A percentile compares a stretch with the other conserved stretches of the same genome.
phyloP scores from a whole-genome alignment of 2,329 filamentous ascomycete genomes.

The Penicillium crustosum region DNA sequence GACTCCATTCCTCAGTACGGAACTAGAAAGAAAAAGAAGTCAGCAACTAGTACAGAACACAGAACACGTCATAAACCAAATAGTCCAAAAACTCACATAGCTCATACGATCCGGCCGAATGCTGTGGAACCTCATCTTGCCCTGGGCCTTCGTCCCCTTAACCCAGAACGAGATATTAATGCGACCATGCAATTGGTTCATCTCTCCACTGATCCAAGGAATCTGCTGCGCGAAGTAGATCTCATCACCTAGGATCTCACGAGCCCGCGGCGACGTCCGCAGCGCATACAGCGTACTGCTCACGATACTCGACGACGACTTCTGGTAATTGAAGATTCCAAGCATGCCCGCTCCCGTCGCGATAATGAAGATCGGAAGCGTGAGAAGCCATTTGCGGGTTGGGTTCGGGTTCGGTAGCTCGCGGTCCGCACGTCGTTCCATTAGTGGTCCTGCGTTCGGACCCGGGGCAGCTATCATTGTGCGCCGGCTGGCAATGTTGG shows the following conservation, averaged over 20 bases:
- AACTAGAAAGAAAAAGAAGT: conserved; percentile 53
- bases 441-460: conserved; percentile 52
- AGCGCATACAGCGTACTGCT: conserved; percentile 87
- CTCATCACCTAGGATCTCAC: conserved; percentile 79
- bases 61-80: neutral
- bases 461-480: conserved; percentile 53
- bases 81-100: conserved; percentile 46
- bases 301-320: conserved; percentile 83
- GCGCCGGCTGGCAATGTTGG: conserved; percentile 33
- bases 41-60: neutral
- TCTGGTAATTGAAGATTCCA: conserved; percentile 99
- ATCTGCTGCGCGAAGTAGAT: conserved; percentile 77
- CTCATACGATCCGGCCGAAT: conserved; percentile 65
- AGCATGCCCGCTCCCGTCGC: conserved; percentile 70
- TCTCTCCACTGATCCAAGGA: conserved; percentile 79
- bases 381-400: conserved; percentile 65
- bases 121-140: conserved; percentile 78
- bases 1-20: conserved; percentile 86
- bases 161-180: conserved; percentile 89
- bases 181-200: conserved; percentile 89
- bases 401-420: conserved; percentile 49
- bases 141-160: conserved; percentile 70
- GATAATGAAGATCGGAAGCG: conserved; percentile 76
- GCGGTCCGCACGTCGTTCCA: conserved; percentile 54
- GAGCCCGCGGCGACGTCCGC: conserved; percentile 72